Evolutionary conservation across 2,329 filamentous ascomycete genomes (phyloP), one percentile per base, ranked within the genome.

Genomic region (Rutstroemia sp.): DNA sequence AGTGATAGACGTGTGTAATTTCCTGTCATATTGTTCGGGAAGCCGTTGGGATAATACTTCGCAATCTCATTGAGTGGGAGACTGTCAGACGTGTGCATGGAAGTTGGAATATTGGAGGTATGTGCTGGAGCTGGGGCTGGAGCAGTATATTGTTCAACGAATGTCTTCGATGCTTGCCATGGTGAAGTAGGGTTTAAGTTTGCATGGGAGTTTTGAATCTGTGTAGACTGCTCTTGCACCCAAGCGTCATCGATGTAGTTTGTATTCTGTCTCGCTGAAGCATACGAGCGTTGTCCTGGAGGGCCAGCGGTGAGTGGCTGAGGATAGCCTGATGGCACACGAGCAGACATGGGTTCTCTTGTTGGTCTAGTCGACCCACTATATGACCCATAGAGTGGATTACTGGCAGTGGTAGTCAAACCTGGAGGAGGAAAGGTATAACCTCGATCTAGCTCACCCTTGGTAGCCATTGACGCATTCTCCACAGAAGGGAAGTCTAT

Each of bases 231-330:
- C 34, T 49, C 25, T 25, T 48, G 16, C 8, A 25, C 34, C 57
- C 57, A 61, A 7, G 55, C 34, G 21, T 48, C 54, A 4, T 64
- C 56, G 16, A 48, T 53, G 42, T 48, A 34, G 17, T 27, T 49
- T 39, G 42, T 47, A 30, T 52, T 51, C 38, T 47, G 17, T 48
- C 42, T 63, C 48, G 50, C 60, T 14, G 44, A 39, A 17, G 51
- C 47, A 12, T 34, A 46, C 9, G 54, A 55, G 27, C 69, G 63
- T 44, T 68, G 65, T 25, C 69, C 66, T 45, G 69, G 69, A 49
- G 69, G 69, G 21, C 69, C 69, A 23, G 69, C 69, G n/a, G 67
- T 70, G 7, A 71, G 62, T 30, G 69, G 68, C 27, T 65, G 64
- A 49, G 66, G 68, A 36, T 66, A 67, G 51, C 66, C 67, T 6